These are phyloP conservation scores for Ogataea ganodermae DNA, from an alignment of 805 yeast genomes.

Conservation along the genomic window DNA sequence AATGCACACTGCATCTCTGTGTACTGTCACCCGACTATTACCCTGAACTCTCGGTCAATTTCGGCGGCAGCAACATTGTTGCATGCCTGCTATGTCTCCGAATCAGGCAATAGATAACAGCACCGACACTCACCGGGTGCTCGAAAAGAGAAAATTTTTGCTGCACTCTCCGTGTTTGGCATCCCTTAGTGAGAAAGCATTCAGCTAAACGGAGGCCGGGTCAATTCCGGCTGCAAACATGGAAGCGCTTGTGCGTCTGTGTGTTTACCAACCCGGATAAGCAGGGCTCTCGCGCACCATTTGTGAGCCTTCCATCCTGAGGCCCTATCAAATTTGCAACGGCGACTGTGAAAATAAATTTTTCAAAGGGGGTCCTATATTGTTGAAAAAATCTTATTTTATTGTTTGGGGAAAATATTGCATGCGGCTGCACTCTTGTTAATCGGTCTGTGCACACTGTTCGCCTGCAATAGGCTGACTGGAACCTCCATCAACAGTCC, in stretches of 20 bases:
- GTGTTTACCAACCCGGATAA: not conserved
- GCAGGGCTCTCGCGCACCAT: not conserved
- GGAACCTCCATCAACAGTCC: no score
- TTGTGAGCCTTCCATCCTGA: no score
- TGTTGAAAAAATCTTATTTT: not conserved
- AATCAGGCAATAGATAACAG: not conserved
- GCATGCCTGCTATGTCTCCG: not conserved
- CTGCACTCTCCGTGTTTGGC: no score
- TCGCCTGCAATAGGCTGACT: no score
- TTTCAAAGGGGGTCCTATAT: not conserved
- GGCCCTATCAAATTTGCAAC: no score
- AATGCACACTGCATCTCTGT: not conserved
- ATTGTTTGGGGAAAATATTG: no score
- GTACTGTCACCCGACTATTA: no score
- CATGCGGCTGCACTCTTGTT: not conserved
- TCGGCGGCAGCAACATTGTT: not conserved
- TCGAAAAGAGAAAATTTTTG: slow-evolving; percentile 1
- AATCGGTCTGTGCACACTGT: no score
- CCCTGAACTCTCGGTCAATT: no score
- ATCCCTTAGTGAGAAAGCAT: no score
- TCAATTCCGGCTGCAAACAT: not conserved
- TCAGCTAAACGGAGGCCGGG: no score
- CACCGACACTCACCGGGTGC: slow-evolving; percentile 6
- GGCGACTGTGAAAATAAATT: not conserved
- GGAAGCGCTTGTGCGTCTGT: not conserved